phyloP scores from a whole-genome alignment of 2,329 filamentous ascomycete genomes.

The Aspergillus ibericus region DNA sequence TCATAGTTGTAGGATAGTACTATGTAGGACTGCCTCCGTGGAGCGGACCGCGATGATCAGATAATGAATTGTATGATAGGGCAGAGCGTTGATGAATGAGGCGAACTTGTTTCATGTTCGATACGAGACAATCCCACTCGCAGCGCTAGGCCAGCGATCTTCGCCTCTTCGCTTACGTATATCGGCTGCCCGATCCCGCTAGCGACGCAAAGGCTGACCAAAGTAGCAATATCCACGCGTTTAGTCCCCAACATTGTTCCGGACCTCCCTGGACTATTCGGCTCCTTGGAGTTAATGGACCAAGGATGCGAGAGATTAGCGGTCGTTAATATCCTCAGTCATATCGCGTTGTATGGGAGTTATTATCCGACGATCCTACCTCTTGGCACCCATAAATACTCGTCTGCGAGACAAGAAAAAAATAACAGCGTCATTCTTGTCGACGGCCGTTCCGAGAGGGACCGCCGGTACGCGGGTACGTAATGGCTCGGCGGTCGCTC shows the following conservation, averaged over 20 bases:
- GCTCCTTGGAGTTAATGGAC: not conserved
- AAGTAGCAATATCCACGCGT: conserved; percentile 20
- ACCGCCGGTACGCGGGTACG: not conserved
- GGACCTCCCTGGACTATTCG: not conserved
- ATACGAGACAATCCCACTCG: not conserved
- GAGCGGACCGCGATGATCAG: conserved; percentile 3
- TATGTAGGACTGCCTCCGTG: not conserved
- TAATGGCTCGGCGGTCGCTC: not conserved
- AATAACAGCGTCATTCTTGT: not conserved
- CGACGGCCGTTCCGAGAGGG: not conserved
- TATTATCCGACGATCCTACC: too few relatives aligned
- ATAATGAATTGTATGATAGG: conserved; percentile 1
- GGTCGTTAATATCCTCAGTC: not conserved
- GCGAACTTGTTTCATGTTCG: conserved; percentile 4
- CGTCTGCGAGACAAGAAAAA: not conserved
- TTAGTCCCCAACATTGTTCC: not conserved
- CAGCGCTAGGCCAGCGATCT: not conserved
- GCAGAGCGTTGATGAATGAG: not conserved
- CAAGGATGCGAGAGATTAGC: not conserved
- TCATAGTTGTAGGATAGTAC: not conserved
- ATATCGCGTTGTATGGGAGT: not conserved
- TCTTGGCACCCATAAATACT: not conserved
- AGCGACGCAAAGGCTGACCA: conserved; percentile 13
- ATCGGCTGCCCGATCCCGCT: conserved; percentile 15
- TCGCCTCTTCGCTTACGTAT: conserved; percentile 17